Base-by-base conservation (phyloP, 2,329 filamentous ascomycete species). In the Aspergillus luchuensis region DNA sequence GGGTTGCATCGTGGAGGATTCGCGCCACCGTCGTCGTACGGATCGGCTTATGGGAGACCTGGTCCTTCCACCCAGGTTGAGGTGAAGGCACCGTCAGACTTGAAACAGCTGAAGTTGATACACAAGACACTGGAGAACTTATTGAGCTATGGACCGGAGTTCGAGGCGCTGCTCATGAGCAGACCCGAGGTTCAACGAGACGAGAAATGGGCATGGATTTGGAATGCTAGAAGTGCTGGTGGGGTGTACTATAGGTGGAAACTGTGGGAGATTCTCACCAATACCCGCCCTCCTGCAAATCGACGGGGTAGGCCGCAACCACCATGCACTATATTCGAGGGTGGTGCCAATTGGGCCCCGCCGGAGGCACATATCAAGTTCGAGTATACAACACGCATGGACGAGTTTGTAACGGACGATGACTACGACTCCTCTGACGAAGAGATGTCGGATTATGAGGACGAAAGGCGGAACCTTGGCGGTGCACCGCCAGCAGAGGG, bases 181-280 rank as follows among this genome's bases (percentile, higher is more conserved):
- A 84, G 91, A 17, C 86, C 90, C 0, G 87, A 92, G 57, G 90
- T 98, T 1, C 91, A 96, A 72, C 85, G 84, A 43, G 91, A 97
- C 61, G 91, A 96, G 74, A 92, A 89, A 66, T 98, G 94, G 88
- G 90, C 92, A 0, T 99, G 93, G 91, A 82, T 99, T 5, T 99
- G 91, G 89, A 90, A 98, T 74, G 85, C 92, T 19, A 85, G 88
- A 66, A 93, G 88, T 70, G 82, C 84, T 63, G 92, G 87, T 25
- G 94, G 90, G 15, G 85, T 96, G 15, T 99, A 93, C 85, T 98
- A 98, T 75, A 88, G 95, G 47, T 98, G 92, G 90, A 87, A 91
- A 48, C 72, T 98, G 48, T 97, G 93, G 91, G 88, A 95, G 68
- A 84, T 94, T 8, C 81, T 94, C n/a, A 92, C 90, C 1, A 88